These are phyloP conservation scores for Solanum ahanhuiri DNA, from an alignment of 257 asterid species.

Conservation along the genomic window DNA sequence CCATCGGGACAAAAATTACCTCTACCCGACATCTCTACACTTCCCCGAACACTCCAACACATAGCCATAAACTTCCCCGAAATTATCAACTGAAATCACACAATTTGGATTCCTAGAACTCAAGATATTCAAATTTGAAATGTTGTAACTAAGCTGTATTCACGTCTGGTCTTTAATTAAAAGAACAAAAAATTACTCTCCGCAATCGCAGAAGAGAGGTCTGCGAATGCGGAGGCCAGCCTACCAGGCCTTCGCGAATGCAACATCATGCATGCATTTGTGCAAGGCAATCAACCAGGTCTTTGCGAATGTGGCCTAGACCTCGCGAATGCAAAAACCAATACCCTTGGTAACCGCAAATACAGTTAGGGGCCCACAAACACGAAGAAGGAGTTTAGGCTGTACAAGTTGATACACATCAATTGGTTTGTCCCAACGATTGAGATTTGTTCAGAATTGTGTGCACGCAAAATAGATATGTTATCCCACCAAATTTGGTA, in stretches of 20 bases:
- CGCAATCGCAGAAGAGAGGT: not conserved
- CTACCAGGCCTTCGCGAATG: not conserved
- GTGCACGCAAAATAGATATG: not conserved
- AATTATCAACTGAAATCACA: not conserved
- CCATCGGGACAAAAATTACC: not conserved
- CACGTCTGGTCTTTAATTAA: not conserved
- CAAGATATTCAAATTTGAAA: not conserved
- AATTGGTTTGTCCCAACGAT: too few species aligned
- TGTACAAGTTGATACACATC: not conserved
- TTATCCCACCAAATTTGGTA: not conserved
- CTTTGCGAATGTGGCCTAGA: not conserved
- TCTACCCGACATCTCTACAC: not conserved
- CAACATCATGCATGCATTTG: not conserved
- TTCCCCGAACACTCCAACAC: not conserved
- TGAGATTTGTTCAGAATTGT: not conserved
- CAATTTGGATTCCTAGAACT: not conserved
- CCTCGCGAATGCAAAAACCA: not conserved
- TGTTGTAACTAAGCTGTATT: too few species aligned
- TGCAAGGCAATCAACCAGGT: too few species aligned
- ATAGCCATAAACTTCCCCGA: not conserved
- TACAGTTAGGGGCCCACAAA: not conserved
- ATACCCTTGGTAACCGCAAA: not conserved
- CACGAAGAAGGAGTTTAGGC: not conserved
- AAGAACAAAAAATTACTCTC: not conserved
- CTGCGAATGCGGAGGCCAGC: not conserved